phyloP scores from a whole-genome alignment of 2,329 filamentous ascomycete genomes.

The Rutstroemia sp. region DNA sequence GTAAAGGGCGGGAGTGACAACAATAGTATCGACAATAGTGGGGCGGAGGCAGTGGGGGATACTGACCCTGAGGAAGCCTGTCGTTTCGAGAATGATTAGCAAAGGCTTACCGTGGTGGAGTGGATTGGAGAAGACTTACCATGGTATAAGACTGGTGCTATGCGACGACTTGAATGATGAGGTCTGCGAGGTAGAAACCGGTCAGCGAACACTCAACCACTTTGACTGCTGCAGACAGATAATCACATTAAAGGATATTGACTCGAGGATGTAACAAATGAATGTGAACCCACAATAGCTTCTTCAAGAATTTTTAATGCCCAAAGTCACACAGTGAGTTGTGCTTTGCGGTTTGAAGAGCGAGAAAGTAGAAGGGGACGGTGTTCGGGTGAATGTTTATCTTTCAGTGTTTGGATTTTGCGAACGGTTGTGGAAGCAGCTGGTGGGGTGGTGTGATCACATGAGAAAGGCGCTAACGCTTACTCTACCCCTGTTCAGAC shows the following conservation, averaged over 20 bases:
- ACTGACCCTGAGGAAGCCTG: constrained; percentile 66
- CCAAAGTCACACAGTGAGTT: not conserved
- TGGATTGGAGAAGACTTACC: constrained; percentile 11
- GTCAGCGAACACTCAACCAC: constrained; percentile 6
- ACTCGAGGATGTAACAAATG: too few relatives aligned
- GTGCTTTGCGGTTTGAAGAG: constrained; percentile 1
- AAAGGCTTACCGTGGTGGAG: not conserved
- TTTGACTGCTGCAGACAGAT: constrained; percentile 2
- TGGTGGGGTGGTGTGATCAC: constrained; percentile 16
- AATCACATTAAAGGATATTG: not conserved
- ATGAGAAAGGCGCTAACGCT: constrained; percentile 6
- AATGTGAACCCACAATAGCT: too few relatives aligned
- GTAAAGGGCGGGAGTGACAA: constrained; percentile 3
- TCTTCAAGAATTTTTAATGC: not conserved
- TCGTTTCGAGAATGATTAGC: constrained; percentile 14
- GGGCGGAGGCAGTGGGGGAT: constrained; percentile 14
- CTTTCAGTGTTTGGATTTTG: constrained; percentile 10
- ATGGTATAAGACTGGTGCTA: constrained; percentile 12
- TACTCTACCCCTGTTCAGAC: not conserved
- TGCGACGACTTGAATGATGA: constrained; percentile 7
- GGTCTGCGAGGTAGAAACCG: not conserved
- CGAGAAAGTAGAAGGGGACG: constrained; percentile 5
- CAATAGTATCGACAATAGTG: constrained; percentile 13
- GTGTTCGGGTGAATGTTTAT: constrained; percentile 14
- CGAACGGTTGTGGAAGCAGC: constrained; percentile 7